Evolutionary conservation across 441 rosid species (phyloP).

Genomic region (Raphanus hybrid): DNA sequence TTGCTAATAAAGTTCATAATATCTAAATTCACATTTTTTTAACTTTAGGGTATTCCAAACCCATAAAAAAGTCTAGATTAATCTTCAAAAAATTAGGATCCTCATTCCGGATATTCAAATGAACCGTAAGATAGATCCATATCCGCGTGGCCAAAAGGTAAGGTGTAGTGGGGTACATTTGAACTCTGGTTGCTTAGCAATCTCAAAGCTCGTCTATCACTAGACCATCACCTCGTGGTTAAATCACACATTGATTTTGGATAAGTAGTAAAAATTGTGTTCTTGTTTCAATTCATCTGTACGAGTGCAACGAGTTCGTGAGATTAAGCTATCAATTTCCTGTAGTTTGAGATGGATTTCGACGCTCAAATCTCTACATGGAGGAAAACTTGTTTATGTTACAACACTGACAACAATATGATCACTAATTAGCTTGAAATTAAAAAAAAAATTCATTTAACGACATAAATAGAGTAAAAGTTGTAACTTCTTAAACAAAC

Average conservation of each 20-base stretch:
- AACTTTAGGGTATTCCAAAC: too few relatives aligned
- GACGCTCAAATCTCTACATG: not conserved
- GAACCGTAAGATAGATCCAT: too few relatives aligned
- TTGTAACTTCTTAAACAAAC: constrained; percentile 8
- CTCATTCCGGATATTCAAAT: too few relatives aligned
- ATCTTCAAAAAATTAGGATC: too few relatives aligned
- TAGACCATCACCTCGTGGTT: too few relatives aligned
- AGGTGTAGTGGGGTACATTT: too few relatives aligned
- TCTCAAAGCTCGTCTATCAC: too few relatives aligned
- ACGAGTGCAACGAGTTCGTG: not conserved
- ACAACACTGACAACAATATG: not conserved
- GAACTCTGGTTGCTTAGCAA: too few relatives aligned
- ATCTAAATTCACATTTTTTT: not conserved
- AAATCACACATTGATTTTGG: not conserved
- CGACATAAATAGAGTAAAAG: not conserved
- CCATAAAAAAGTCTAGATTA: too few relatives aligned
- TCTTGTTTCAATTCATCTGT: not conserved
- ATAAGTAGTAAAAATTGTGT: not conserved
- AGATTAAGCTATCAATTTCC: not conserved
- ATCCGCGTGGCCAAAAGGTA: too few relatives aligned
- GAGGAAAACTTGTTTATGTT: not conserved
- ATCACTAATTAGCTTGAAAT: not conserved
- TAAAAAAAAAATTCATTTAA: not conserved
- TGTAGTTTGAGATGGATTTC: not conserved
- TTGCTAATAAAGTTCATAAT: not conserved